phyloP scores from a whole-genome alignment of 306 rosid species.

The Inga oerstediana region DNA sequence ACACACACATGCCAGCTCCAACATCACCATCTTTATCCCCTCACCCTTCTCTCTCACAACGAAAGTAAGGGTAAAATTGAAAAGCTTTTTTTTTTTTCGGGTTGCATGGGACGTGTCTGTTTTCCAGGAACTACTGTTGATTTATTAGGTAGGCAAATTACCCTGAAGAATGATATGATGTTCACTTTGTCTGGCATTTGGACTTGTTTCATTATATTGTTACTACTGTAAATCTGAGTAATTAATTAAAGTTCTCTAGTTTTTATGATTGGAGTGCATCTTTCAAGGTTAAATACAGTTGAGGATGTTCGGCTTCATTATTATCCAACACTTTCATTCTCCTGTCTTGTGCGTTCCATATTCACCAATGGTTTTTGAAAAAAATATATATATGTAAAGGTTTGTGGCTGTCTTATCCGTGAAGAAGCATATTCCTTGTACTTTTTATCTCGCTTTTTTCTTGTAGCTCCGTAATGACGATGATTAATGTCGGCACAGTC shows the following conservation, averaged over 20 bases:
- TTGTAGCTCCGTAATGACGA: not conserved
- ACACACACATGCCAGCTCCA: conserved; percentile 6
- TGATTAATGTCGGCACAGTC: not conserved
- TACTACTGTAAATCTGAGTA: not conserved
- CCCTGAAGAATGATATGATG: conserved; percentile 24
- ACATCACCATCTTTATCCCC: not conserved
- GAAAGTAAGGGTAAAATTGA: not conserved
- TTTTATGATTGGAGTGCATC: conserved; percentile 1
- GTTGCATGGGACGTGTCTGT: conserved; percentile 11
- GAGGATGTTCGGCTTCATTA: conserved; percentile 13
- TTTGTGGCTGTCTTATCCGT: conserved; percentile 11
- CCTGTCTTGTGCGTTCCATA: not conserved
- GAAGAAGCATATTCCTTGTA: conserved; percentile 28
- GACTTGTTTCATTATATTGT: conserved; percentile 25
- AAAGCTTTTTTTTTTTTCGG: conserved; percentile 1
- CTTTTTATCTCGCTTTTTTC: not conserved
- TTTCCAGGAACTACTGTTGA: conserved; percentile 24
- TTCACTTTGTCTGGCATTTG: conserved; percentile 29
- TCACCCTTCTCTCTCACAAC: not conserved
- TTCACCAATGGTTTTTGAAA: not conserved
- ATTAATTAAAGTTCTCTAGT: not conserved
- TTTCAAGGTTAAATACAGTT: conserved; percentile 13
- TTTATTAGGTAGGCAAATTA: conserved; percentile 25
- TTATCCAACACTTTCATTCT: not conserved
- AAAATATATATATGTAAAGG: not conserved